A percentile compares a stretch with the other conserved stretches of the same genome.
Evolutionary conservation across 768 basidiomycete genomes (phyloP).

Genomic region (Pleurotus platypus): DNA sequence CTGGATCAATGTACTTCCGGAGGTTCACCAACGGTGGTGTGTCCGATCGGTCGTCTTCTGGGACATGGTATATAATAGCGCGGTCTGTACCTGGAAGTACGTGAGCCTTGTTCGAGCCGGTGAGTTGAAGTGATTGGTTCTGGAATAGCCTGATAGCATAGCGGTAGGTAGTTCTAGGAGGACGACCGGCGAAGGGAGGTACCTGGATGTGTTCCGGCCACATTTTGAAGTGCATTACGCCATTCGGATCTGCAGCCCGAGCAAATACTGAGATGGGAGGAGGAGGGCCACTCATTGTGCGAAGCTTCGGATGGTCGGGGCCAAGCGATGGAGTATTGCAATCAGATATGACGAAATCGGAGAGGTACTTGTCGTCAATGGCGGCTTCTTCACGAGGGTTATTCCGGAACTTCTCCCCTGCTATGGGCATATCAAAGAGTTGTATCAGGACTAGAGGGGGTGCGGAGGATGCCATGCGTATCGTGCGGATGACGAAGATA

Average conservation of each 20-base stretch:
- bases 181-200: constrained; percentile 8
- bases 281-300: constrained; percentile 22
- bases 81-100: constrained; percentile 42
- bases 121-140: constrained; percentile 21
- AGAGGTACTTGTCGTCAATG: constrained; percentile 19
- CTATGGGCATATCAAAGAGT: constrained; percentile 18
- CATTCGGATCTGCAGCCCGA: constrained; percentile 22
- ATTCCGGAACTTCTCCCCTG: constrained; percentile 8
- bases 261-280: constrained; percentile 38
- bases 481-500: constrained; percentile 47
- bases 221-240: constrained; percentile 30
- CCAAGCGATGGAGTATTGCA: constrained; percentile 21
- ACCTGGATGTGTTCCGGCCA: constrained; percentile 21
- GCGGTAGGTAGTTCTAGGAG: constrained; percentile 12
- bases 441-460: constrained; percentile 16
- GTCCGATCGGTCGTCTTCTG: constrained; percentile 26
- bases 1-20: constrained; percentile 34
- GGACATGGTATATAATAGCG: constrained; percentile 36
- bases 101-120: constrained; percentile 21
- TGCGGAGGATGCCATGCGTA: constrained; percentile 18
- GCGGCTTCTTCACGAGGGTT: constrained; percentile 16
- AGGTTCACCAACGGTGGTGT: constrained; percentile 30
- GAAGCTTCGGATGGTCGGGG: constrained; percentile 23
- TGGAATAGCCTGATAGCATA: constrained; percentile 23
- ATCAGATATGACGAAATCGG: constrained; percentile 37